phyloP scores from a whole-genome alignment of 1,284 basidiomycete genomes.

The Anthracocystis walkeri region DNA sequence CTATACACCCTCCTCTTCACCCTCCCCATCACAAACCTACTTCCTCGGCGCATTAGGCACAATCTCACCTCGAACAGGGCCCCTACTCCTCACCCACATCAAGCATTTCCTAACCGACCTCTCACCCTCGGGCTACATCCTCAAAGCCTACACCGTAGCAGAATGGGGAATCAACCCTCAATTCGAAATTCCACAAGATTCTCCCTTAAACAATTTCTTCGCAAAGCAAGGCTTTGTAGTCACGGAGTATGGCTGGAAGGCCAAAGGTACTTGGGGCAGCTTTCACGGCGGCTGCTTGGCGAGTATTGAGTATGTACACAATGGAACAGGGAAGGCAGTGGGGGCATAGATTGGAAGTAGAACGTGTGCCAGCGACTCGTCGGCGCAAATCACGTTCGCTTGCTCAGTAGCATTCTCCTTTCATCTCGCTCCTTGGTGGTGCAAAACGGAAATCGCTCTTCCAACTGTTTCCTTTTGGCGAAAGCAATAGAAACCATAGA shows the following conservation, averaged over 20 bases:
- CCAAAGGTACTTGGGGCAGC: conserved; percentile 30
- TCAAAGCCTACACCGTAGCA: conserved; percentile 29
- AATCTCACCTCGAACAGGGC: conserved; percentile 13
- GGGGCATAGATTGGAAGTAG: too few species aligned
- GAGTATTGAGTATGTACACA: conserved; percentile 22
- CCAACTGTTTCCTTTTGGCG: too few species aligned
- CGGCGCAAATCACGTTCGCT: too few species aligned
- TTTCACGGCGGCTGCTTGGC: conserved; percentile 27
- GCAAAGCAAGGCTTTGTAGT: conserved; percentile 21
- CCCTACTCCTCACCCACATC: conserved; percentile 14
- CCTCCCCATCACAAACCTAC: neutral
- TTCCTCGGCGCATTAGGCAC: conserved; percentile 32
- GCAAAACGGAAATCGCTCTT: too few species aligned
- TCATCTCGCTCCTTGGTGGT: too few species aligned
- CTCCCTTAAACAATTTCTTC: conserved; percentile 19
- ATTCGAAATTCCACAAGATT: conserved; percentile 3
- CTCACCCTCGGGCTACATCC: neutral
- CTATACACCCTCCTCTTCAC: neutral
- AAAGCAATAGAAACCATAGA: too few species aligned
- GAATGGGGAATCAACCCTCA: conserved; percentile 21
- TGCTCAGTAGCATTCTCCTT: too few species aligned
- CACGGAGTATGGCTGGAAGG: conserved; percentile 27
- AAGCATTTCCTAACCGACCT: conserved; percentile 14
- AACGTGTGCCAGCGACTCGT: too few species aligned
- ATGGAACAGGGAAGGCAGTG: neutral